These are phyloP conservation scores for Yarrowia divulgata DNA, from an alignment of 805 yeast species.

Conservation along the genomic window DNA sequence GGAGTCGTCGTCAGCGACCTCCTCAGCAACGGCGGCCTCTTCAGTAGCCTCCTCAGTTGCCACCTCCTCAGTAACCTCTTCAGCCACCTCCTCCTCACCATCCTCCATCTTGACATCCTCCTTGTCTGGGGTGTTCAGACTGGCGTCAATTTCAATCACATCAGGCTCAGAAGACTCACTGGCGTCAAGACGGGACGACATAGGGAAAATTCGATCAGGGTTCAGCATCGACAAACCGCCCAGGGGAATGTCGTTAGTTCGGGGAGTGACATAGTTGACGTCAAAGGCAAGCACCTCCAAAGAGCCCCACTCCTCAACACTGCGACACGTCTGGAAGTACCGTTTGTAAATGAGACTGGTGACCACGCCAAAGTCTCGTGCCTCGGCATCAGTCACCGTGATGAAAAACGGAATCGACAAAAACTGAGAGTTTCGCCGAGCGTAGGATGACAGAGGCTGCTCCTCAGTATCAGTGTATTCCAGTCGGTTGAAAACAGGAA, in stretches of 20 bases:
- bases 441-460: not conserved
- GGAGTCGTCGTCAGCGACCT: not conserved
- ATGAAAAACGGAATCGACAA: slow-evolving; percentile 84
- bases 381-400: slow-evolving; percentile 60
- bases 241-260: slow-evolving; percentile 25
- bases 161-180: slow-evolving; percentile 28
- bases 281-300: slow-evolving; percentile 2
- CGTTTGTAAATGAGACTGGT: slow-evolving; percentile 56
- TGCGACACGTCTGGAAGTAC: slow-evolving; percentile 8
- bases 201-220: slow-evolving; percentile 14
- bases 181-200: slow-evolving; percentile 23
- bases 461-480: not conserved
- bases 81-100: not conserved
- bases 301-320: not conserved
- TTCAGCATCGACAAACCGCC: slow-evolving; percentile 22
- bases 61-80: not conserved
- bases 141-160: slow-evolving; percentile 20
- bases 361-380: slow-evolving; percentile 63
- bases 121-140: slow-evolving; percentile 18
- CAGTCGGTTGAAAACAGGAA: slow-evolving; percentile 44
- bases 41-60: not conserved
- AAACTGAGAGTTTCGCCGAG: slow-evolving; percentile 45
- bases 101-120: slow-evolving; percentile 34
- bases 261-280: slow-evolving; percentile 10
- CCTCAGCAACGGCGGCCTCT: too few relatives aligned